These are phyloP conservation scores for Lophiotrema nucula DNA, from an alignment of 495 filamentous ascomycete species.

Conservation along the genomic window DNA sequence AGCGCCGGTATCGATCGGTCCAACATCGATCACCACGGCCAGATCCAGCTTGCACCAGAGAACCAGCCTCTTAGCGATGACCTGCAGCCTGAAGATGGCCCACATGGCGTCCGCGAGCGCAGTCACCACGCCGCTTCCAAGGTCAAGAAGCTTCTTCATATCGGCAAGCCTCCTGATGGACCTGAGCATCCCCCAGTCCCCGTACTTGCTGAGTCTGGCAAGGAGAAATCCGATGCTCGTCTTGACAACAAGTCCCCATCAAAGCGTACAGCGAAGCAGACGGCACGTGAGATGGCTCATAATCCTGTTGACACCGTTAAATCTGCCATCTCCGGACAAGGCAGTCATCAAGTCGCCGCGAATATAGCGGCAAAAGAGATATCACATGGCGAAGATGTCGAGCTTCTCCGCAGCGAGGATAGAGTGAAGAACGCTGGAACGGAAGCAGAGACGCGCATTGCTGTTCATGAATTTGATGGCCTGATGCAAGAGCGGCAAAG, in stretches of 20 bases:
- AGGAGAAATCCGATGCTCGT: conserved; percentile 1
- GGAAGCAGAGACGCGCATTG: conserved; percentile 19
- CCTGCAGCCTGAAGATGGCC: not conserved
- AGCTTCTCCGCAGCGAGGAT: conserved; percentile 45
- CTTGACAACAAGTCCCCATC: not conserved
- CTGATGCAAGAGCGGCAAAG: conserved; percentile 42
- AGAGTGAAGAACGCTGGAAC: conserved; percentile 30
- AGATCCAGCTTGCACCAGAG: conserved; percentile 2
- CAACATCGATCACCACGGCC: not conserved
- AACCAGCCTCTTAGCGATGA: too few relatives aligned
- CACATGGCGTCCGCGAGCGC: conserved; percentile 1
- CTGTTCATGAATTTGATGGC: conserved; percentile 33
- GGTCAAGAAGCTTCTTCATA: conserved; percentile 1
- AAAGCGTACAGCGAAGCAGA: conserved; percentile 6
- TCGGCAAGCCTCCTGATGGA: conserved; percentile 3
- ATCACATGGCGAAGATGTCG: conserved; percentile 39
- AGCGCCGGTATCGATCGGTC: conserved; percentile 15
- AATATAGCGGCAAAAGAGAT: conserved; percentile 42
- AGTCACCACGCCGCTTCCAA: conserved; percentile 12
- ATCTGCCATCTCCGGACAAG: conserved; percentile 36
- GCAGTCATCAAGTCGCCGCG: conserved; percentile 38
- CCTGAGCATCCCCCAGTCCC: not conserved
- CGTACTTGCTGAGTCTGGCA: conserved; percentile 3
- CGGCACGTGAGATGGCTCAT: conserved; percentile 30
- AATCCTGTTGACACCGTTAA: conserved; percentile 42